Evolutionary conservation across 2,329 filamentous ascomycete species (phyloP).

Genomic region (Beauveria australis): DNA sequence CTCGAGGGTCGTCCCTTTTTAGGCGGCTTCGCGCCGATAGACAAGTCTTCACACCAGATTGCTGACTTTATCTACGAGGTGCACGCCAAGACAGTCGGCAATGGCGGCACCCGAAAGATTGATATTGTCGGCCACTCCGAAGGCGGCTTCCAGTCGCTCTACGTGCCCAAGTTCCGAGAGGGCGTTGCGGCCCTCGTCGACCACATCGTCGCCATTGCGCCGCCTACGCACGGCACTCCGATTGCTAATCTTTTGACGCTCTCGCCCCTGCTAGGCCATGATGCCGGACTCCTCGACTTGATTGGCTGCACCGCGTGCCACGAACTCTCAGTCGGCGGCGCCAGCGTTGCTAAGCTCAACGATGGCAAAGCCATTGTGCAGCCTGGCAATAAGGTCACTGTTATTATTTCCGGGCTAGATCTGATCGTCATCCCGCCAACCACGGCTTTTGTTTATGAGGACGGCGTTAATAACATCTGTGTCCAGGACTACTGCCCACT

Average conservation of each 20-base stretch:
- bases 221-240: slow-evolving; percentile 17
- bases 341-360: slow-evolving; percentile 13
- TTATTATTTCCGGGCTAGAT: slow-evolving; percentile 13
- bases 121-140: slow-evolving; percentile 19
- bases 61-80: slow-evolving; percentile 15
- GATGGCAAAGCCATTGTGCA: slow-evolving; percentile 11
- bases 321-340: slow-evolving; percentile 12
- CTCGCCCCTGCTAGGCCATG: neutral
- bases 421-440: slow-evolving; percentile 12
- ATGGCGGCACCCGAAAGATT: slow-evolving; percentile 10
- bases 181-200: slow-evolving; percentile 13
- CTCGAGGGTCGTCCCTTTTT: slow-evolving; percentile 13
- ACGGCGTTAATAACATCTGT: slow-evolving; percentile 14
- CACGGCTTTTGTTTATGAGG: slow-evolving; percentile 10
- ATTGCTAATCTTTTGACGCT: slow-evolving; percentile 13
- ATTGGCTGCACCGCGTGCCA: slow-evolving; percentile 15
- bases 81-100: slow-evolving; percentile 4
- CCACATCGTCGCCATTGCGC: slow-evolving; percentile 14
- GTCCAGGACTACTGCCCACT: slow-evolving; percentile 15
- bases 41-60: slow-evolving; percentile 14
- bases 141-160: slow-evolving; percentile 17
- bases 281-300: slow-evolving; percentile 4
- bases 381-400: slow-evolving; percentile 13
- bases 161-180: slow-evolving; percentile 15
- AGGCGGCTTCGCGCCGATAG: slow-evolving; percentile 15